Evolutionary conservation across 202 grass and related monocot genomes (phyloP), one percentile per base, ranked within the genome.

Genomic region (Panicum virgatum): DNA sequence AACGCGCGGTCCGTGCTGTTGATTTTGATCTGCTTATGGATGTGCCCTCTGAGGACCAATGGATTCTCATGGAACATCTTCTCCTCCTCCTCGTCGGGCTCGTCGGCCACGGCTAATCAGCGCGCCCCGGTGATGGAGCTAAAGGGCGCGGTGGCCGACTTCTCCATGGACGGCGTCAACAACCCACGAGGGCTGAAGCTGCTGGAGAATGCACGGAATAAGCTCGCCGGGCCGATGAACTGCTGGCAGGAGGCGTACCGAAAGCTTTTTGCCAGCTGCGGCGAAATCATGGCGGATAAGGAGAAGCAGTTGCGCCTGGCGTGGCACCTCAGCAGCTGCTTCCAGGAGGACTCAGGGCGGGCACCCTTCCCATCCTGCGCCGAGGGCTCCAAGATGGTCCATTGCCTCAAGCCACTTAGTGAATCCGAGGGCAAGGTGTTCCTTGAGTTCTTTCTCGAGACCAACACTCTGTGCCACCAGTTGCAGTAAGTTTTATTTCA

Each of bases 261-360:
- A 34, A 87, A 71, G 27, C 77, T 99, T 12, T 99, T 96, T 66
- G 76, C 89, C 29, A 82, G 96, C 75, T 99, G 96, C 76, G 72
- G 76, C 37, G 91, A 87, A 3, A 96, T 99, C 83, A 90, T 99
- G 77, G 87, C 87, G 26, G 87, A 96, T 53, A 91, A 94, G 76
- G 96, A 99, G 83, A 91, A 46, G 74, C 92, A 93, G 27, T 88
- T 89, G 26, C 83, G 96, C 74, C 56, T 99, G 0, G 92, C 96
- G 12, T 99, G 96, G 96, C 88, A 92, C 45, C 90, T 99, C n/a
- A 93, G 91, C 80, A 88, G 78, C 73, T 99, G 96, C 81, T 99
- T 91, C 47, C 92, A 96, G 75, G 87, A 90, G 77, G 96, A 99
- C 44, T 99, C 96, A 0, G 96, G 96, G n/a, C 72, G 89, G 2